Percentiles rank a stretch among this genome's conserved stretches.
phyloP scores from a whole-genome alignment of 768 basidiomycete species.

The Russula abietina region DNA sequence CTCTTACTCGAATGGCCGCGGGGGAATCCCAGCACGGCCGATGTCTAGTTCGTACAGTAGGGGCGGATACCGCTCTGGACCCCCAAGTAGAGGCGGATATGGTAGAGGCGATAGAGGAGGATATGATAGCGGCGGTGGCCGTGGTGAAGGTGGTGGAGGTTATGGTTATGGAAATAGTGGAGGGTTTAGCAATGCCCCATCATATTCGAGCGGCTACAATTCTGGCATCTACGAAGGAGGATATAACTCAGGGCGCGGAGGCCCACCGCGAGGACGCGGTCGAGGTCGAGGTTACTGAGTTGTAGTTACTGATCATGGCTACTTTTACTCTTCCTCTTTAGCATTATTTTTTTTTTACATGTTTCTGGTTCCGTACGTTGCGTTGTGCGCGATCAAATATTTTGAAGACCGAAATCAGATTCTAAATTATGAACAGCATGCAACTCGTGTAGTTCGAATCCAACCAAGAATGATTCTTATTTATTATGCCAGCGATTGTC shows the following conservation, averaged over 20 bases:
- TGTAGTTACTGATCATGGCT: not conserved
- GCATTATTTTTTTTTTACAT: slow-evolving; percentile 4
- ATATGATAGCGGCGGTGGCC: slow-evolving; percentile 28
- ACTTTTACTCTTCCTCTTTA: not conserved
- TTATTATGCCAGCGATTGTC: not conserved
- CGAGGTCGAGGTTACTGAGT: slow-evolving; percentile 22
- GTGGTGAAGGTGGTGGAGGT: slow-evolving; percentile 31
- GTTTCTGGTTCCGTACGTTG: not conserved
- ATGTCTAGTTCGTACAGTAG: slow-evolving; percentile 8
- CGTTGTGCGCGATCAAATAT: not conserved
- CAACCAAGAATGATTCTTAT: not conserved
- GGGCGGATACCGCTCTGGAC: slow-evolving; percentile 26
- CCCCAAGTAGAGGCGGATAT: slow-evolving; percentile 33
- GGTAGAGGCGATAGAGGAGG: slow-evolving; percentile 29
- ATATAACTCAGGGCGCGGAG: slow-evolving; percentile 25
- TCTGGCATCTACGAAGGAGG: slow-evolving; percentile 25
- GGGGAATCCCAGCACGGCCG: slow-evolving; percentile 16
- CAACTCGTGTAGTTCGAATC: no score
- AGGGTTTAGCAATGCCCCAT: slow-evolving; percentile 24
- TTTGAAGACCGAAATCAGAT: not conserved
- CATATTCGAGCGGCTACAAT: slow-evolving; percentile 12
- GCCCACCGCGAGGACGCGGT: slow-evolving; percentile 21
- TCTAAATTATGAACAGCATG: not conserved
- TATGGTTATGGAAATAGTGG: slow-evolving; percentile 38
- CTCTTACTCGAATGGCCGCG: slow-evolving; percentile 17